Conservation (phyloP, 1,284 basidiomycete species). For the Ganoderma multipileum region DNA sequence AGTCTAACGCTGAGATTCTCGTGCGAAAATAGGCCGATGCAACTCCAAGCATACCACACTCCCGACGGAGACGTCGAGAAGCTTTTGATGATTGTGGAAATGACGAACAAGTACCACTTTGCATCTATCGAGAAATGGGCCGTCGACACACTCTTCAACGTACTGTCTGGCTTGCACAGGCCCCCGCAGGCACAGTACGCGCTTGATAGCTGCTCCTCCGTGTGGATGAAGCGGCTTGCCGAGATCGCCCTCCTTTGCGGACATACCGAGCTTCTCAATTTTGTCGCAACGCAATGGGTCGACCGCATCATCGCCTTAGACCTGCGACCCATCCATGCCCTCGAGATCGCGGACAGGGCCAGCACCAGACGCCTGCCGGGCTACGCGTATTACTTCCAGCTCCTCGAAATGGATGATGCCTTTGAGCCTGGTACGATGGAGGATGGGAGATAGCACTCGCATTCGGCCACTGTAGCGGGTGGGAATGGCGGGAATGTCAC, state of each 20-base stretch:
- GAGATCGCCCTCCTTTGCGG: conserved; percentile 41
- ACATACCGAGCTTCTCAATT: conserved; percentile 33
- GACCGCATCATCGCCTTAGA: conserved; percentile 33
- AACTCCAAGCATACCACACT: conserved; percentile 35
- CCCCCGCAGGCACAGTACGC: conserved; percentile 21
- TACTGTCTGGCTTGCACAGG: conserved; percentile 31
- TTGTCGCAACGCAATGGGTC: conserved; percentile 36
- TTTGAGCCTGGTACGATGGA: conserved; percentile 28
- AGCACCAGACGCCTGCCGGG: conserved; percentile 33
- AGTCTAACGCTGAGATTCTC: conserved; percentile 14
- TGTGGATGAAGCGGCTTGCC: conserved; percentile 37
- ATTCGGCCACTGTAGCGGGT: background rate
- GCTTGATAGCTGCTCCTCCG: conserved; percentile 24
- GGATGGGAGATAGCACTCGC: conserved; percentile 21
- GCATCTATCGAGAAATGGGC: conserved; percentile 40
- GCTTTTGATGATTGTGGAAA: conserved; percentile 37
- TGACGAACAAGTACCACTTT: conserved; percentile 45
- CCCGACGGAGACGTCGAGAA: conserved; percentile 29
- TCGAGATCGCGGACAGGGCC: conserved; percentile 37
- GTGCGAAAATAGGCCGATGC: conserved; percentile 36
- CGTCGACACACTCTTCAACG: conserved; percentile 36
- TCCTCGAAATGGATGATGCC: conserved; percentile 35
- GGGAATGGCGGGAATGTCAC: background rate
- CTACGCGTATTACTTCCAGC: conserved; percentile 40
- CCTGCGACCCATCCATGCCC: conserved; percentile 34